Percentiles rank a stretch among this genome's conserved stretches.
Conservation (phyloP, 23 red algal genomes). For the Chondrus crispus region DNA sequence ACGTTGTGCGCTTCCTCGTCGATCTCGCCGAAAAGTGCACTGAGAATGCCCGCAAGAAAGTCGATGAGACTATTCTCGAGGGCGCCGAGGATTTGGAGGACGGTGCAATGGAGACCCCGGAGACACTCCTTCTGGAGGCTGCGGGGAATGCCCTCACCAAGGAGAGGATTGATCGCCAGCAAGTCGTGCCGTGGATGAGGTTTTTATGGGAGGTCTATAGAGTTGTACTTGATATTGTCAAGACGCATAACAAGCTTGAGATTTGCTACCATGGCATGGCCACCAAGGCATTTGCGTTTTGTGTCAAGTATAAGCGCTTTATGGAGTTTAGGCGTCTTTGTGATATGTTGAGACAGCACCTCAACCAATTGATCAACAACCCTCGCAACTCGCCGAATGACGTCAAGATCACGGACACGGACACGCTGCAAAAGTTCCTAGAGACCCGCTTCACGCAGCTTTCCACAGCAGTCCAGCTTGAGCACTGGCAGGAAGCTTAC, state of each 20-base stretch:
- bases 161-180: slow-evolving; percentile 90
- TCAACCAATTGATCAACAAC: slow-evolving; percentile 80
- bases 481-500: slow-evolving; percentile 96
- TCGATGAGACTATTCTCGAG: slow-evolving; percentile 53
- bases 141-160: slow-evolving; percentile 79
- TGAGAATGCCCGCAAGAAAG: slow-evolving; percentile 50
- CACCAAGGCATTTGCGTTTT: slow-evolving; percentile 83
- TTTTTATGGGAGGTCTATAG: slow-evolving; percentile 98
- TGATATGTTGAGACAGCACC: slow-evolving; percentile 97
- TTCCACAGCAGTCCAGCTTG: slow-evolving; percentile 64
- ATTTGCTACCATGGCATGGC: slow-evolving; percentile 92
- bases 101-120: slow-evolving; percentile 76
- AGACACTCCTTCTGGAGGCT: slow-evolving; percentile 87
- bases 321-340: slow-evolving; percentile 96
- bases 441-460: slow-evolving; percentile 91
- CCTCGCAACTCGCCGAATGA: slow-evolving; percentile 73
- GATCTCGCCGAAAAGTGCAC: slow-evolving; percentile 52
- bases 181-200: slow-evolving; percentile 93
- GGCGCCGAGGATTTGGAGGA: slow-evolving; percentile 80
- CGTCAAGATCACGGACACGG: slow-evolving; percentile 83
- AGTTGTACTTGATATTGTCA: slow-evolving; percentile 91
- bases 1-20: slow-evolving; percentile 74
- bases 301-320: slow-evolving; percentile 73
- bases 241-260: slow-evolving; percentile 87
- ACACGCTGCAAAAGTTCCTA: slow-evolving; percentile 87